Evolutionary conservation across 345 rosid species (phyloP), one percentile per base, ranked within the genome.

Genomic region (Carallia pectinifolia): DNA sequence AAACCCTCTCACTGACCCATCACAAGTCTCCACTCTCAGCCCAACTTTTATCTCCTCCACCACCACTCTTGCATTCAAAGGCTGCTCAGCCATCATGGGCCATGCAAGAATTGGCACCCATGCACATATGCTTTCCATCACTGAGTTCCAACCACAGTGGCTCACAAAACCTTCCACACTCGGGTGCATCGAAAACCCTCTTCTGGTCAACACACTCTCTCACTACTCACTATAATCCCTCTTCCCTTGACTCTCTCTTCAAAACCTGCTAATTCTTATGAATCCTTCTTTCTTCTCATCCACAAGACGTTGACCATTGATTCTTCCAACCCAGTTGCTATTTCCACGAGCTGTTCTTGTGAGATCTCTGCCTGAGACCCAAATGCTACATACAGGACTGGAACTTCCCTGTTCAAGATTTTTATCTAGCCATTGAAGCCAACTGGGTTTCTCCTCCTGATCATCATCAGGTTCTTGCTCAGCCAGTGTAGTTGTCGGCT

Each of bases 181-280:
- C 8, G 31, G 71, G 81, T 93, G 97, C 65, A 19, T 48, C 16
- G 23, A 93, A 38, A 47, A 91, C 85, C 85, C 83, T 84, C 65
- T 71, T 77, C 63, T 91, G 93, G 12, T 90, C 81, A 3, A 93
- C 96, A 92, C 97, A 93, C 2, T 85, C 89, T 62, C 77, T 75
- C 58, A 88, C 85, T 50, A 93, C 70, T 23, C 23, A 23, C 23
- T 23, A 23, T 23, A 47, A 88, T 58, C 8, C 98, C 96, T 61
- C 78, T 83, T 7, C 71, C 85, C 8, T 75, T 71, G 0, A 86
- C 74, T 37, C 83, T 75, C 54, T 85, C 85, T 53, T 85, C 82
- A 53, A 78, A 90, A 61, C 76, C 88, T 80, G 73, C 87, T 0
- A 77, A 52, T 37, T 87, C 86, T 23, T 23, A 23, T 17, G 60